Evolutionary conservation across 352 stramenopile genomes (phyloP).

Genomic region (Phytophthora constricta): DNA sequence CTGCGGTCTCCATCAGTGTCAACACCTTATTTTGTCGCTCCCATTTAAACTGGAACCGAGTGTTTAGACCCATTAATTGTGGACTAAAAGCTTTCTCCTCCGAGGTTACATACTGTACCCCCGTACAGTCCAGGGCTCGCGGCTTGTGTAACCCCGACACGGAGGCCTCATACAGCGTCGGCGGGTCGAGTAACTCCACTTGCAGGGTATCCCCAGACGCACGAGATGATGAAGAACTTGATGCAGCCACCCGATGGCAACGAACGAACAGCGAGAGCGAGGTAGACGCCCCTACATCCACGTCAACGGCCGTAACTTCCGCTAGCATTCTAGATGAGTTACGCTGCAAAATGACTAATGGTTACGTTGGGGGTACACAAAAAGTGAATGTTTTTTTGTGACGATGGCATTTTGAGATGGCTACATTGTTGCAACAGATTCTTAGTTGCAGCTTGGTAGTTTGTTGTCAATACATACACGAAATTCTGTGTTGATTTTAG

Average conservation of each 20-base stretch:
- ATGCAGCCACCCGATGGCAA: slow-evolving; percentile 22
- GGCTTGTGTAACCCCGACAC: slow-evolving; percentile 49
- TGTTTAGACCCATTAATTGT: background rate
- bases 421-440: no score
- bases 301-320: slow-evolving; percentile 33
- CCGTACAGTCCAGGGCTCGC: slow-evolving; percentile 49
- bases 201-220: slow-evolving; percentile 13
- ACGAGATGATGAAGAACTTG: background rate
- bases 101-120: slow-evolving; percentile 37
- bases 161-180: slow-evolving; percentile 37
- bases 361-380: no score
- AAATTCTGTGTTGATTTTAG: no score
- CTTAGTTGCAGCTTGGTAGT: no score
- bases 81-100: slow-evolving; percentile 32
- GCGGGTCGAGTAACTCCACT: slow-evolving; percentile 41
- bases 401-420: no score
- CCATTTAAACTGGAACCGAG: slow-evolving; percentile 56
- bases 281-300: slow-evolving; percentile 7
- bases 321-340: slow-evolving; percentile 21
- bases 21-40: slow-evolving; percentile 34
- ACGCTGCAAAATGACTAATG: no score
- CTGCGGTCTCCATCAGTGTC: slow-evolving; percentile 60
- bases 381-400: no score
- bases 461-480: no score
- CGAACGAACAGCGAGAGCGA: slow-evolving; percentile 32